A percentile compares a stretch with the other conserved stretches of the same genome.
phyloP scores from a whole-genome alignment of 2,329 filamentous ascomycete species.

The Xylariaceae sp. region DNA sequence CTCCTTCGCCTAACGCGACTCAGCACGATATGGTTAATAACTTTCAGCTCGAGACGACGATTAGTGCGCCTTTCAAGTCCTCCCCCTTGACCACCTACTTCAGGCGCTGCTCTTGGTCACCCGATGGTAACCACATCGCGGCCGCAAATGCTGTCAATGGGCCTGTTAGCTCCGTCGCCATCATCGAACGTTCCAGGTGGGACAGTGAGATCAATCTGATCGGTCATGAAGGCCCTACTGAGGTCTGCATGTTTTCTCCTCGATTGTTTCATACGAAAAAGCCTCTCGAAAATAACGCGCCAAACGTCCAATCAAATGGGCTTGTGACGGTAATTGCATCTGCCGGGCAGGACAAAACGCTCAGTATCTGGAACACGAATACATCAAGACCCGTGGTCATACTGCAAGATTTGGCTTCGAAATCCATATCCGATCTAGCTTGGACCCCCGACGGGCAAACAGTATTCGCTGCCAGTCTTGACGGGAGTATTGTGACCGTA shows the following conservation, averaged over 20 bases:
- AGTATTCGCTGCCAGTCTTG: constrained; percentile 79
- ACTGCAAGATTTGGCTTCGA: constrained; percentile 78
- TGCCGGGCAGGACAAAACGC: constrained; percentile 90
- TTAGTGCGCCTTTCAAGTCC: constrained; percentile 78
- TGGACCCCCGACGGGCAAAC: constrained; percentile 92
- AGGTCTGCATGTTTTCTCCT: constrained; percentile 96
- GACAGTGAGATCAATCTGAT: constrained; percentile 96
- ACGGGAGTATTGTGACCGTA: constrained; percentile 78
- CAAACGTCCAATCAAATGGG: constrained; percentile 42
- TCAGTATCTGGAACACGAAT: constrained; percentile 97
- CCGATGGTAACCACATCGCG: constrained; percentile 93
- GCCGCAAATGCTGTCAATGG: constrained; percentile 96
- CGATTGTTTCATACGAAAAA: constrained; percentile 74
- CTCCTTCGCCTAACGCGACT: constrained; percentile 83
- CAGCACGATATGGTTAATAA: constrained; percentile 96
- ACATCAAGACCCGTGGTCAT: constrained; percentile 88
- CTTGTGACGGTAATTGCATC: constrained; percentile 92
- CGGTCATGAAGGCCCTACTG: constrained; percentile 91
- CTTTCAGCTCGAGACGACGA: constrained; percentile 90
- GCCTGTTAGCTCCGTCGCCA: constrained; percentile 93
- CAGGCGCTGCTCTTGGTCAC: constrained; percentile 92
- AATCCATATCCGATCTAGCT: constrained; percentile 88
- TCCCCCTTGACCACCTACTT: constrained; percentile 97
- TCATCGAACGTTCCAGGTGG: constrained; percentile 88
- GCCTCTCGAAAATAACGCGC: constrained; percentile 49